Evolutionary conservation across 2,329 filamentous ascomycete species (phyloP), one percentile per base, ranked within the genome.

Genomic region (Aspergillus flavus): DNA sequence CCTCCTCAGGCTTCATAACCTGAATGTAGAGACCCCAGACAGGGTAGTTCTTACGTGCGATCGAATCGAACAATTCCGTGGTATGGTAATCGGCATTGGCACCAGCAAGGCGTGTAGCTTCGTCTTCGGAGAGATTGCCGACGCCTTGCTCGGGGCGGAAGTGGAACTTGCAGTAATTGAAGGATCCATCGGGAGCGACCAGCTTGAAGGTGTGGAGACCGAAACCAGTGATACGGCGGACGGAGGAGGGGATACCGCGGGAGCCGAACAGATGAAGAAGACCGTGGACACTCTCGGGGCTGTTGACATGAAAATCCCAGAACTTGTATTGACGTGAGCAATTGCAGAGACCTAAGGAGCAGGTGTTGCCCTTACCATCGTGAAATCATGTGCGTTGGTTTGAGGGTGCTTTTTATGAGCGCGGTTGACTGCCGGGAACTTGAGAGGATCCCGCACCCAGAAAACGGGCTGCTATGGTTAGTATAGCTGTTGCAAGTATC

Each of bases 341-440:
- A 45, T 19, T 26, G n/a, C 7, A 16, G 50, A 48, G 11, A 39
- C 43, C 14, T 5, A 11, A 50, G 46, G 43, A 21, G n/a, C 10
- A 14, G 6, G 55, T 58, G 46, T 36, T 58, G 4, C 53, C 64
- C 71, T 70, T 57, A 78, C 79, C 71, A 86, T 86, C 55, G 86
- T 87, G 28, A 86, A 85, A 73, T 89, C 86, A n/a, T 84, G 86
- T 1, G 89, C 75, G 71, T 90, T 86, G 0, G 87, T 90, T 62
- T 85, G 81, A 0, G 88, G 88, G 67, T 91, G 78, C 16, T 87
- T 82, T 80, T 91, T 91, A 72, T 91, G 89, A 0, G 87, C 89
- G 70, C 90, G 72, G 61, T 80, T 81, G 57, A 82, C 62, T 2
- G 74, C 75, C 3, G 79, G 79, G 58, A 81, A 81, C 58, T 80